Conservation (phyloP, 73 alveolate species). For the Vitrella brassicaformis region DNA sequence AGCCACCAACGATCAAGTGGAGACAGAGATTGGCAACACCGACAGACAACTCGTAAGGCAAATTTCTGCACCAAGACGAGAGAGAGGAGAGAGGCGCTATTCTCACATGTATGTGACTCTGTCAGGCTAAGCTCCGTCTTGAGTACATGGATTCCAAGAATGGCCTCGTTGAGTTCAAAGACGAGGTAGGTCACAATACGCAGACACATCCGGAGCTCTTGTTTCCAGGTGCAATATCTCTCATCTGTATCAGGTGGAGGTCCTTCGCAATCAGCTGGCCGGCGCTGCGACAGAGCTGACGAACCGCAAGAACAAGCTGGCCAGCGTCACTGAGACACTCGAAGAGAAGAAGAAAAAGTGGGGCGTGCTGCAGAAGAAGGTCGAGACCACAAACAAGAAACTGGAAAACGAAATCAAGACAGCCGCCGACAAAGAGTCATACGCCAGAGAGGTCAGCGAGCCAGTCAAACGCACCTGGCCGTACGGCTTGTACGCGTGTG, state of each 20-base stretch:
- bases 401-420: conserved; percentile 58
- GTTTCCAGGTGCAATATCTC: neutral
- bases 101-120: no score
- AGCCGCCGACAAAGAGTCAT: conserved; percentile 59
- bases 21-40: conserved; percentile 37
- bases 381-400: conserved; percentile 48
- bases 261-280: conserved; percentile 59
- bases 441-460: conserved; percentile 46
- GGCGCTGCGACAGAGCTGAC: conserved; percentile 66
- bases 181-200: neutral
- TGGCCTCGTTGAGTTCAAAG: neutral
- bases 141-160: conserved; percentile 16
- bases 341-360: conserved; percentile 54
- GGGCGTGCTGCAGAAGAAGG: conserved; percentile 50
- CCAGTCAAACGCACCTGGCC: no score
- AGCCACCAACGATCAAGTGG: conserved; percentile 55
- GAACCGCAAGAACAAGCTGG: conserved; percentile 42
- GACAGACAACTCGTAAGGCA: conserved; percentile 38
- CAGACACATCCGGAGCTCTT: neutral
- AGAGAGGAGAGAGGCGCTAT: no score
- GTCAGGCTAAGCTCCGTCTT: conserved; percentile 26
- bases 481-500: no score
- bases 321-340: conserved; percentile 42
- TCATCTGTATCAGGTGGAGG: conserved; percentile 49
- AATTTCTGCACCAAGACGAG: neutral